Evolutionary conservation across 805 yeast genomes (phyloP), one percentile per base, ranked within the genome.

Genomic region (Kazachstania taianensis): DNA sequence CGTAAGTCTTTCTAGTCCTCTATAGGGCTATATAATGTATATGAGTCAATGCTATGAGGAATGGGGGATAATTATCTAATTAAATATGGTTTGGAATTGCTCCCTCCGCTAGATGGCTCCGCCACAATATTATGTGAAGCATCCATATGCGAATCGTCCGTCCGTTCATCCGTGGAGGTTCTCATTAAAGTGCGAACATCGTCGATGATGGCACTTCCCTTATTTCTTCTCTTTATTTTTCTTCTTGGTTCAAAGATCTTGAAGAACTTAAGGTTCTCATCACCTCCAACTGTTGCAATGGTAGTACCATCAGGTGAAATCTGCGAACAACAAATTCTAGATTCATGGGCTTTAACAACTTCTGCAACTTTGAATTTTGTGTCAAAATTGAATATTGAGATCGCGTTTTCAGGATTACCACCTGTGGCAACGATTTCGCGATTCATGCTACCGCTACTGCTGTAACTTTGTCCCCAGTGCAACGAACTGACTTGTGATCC

Each of bases 201-300:
- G 16, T 52, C 57, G 7, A 43, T 28, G 7, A 38, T 40, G 2
- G 40, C 38, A 9, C 47, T 45, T 37, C 41, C 48, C 41, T 42
- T 59, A 49, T 43, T 52, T 54, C 51, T 57, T 57, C 43, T 66
- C 53, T 39, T 56, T 49, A 42, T 50, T 53, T 51, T 58, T 52
- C 45, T 65, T 59, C 46, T 61, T 55, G 43, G 58, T 50, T 89
- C 96, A 59, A 86, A 89, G 16, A 92, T 68, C 45, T 83, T 80
- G 87, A 94, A 92, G 62, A 92, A 92, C 62, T 92, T 89, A 53
- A 92, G 69, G 61, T 86, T 89, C 57, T 92, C 98, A 59, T 92
- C 97, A 9, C 94, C 94, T 2, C 96, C 94, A 31, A 87, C 86
- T 0, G 98, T 92, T 1, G 95, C 97, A 37, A 92, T 62, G 0